Evolutionary conservation across 1,284 basidiomycete genomes (phyloP).

Genomic region (Trametes hirsuta): DNA sequence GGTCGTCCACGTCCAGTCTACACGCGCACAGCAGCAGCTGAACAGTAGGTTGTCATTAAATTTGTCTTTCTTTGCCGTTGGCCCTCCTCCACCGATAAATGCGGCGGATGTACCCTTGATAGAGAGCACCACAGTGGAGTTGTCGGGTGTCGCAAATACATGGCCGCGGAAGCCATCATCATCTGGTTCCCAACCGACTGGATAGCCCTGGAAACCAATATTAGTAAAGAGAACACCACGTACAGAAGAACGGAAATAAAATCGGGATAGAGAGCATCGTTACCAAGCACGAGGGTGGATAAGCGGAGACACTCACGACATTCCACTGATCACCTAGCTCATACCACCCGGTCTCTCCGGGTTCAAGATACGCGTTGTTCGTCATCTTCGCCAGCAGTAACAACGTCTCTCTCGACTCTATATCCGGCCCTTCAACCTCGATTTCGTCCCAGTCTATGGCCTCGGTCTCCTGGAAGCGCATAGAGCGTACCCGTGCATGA

Average conservation of each 20-base stretch:
- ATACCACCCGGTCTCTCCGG: constrained; percentile 75
- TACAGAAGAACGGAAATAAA: not conserved
- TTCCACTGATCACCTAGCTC: constrained; percentile 71
- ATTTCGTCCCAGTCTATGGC: constrained; percentile 64
- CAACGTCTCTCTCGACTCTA: constrained; percentile 77
- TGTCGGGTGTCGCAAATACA: constrained; percentile 83
- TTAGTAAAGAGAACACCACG: not conserved
- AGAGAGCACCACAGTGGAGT: constrained; percentile 85
- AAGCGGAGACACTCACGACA: constrained; percentile 45
- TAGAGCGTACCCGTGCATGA: constrained; percentile 54
- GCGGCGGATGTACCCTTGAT: constrained; percentile 94
- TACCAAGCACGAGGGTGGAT: too few relatives aligned
- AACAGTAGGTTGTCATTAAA: constrained; percentile 96
- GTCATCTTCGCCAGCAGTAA: constrained; percentile 92
- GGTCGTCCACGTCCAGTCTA: constrained; percentile 94
- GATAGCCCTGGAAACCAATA: constrained; percentile 57
- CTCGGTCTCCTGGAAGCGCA: constrained; percentile 49
- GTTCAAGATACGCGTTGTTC: constrained; percentile 83
- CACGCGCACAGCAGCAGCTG: constrained; percentile 94
- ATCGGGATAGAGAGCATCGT: too few relatives aligned
- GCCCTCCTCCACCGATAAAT: constrained; percentile 79
- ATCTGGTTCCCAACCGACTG: constrained; percentile 92
- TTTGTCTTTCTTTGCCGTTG: constrained; percentile 91
- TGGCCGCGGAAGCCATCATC: constrained; percentile 91
- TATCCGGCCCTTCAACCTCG: constrained; percentile 67